A percentile compares a stretch with the other conserved stretches of the same genome.
Evolutionary conservation across 73 alveolate genomes (phyloP).

Genomic region (Paramecium primaurelia): DNA sequence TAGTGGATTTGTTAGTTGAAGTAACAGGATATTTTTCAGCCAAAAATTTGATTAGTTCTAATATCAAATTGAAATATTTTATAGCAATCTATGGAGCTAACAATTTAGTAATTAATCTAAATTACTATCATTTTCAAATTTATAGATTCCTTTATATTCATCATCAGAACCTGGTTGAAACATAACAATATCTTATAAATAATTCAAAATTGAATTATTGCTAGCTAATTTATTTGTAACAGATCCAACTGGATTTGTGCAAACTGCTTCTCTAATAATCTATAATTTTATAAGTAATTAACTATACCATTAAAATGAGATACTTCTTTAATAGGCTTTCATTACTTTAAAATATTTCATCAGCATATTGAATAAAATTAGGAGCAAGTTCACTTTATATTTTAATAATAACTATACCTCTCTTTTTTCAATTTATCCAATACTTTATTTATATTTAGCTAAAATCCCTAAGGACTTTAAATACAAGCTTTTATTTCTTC

Average conservation of each 20-base stretch:
- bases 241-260: background rate
- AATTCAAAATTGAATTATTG: background rate
- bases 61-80: background rate
- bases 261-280: background rate
- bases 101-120: background rate
- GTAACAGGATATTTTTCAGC: background rate
- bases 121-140: background rate
- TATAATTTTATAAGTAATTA: background rate
- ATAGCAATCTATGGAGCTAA: background rate
- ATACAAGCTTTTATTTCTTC: background rate
- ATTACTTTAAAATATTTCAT: background rate
- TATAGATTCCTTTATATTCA: background rate
- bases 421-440: background rate
- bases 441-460: background rate
- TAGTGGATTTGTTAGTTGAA: background rate
- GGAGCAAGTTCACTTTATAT: background rate
- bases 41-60: background rate
- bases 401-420: background rate
- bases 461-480: background rate
- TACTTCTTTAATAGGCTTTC: background rate
- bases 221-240: background rate
- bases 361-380: background rate
- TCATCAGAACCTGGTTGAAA: background rate
- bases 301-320: background rate
- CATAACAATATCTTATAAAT: background rate